Conservation (phyloP, 2,329 filamentous ascomycete genomes). For the Hirsutella thompsonii region DNA sequence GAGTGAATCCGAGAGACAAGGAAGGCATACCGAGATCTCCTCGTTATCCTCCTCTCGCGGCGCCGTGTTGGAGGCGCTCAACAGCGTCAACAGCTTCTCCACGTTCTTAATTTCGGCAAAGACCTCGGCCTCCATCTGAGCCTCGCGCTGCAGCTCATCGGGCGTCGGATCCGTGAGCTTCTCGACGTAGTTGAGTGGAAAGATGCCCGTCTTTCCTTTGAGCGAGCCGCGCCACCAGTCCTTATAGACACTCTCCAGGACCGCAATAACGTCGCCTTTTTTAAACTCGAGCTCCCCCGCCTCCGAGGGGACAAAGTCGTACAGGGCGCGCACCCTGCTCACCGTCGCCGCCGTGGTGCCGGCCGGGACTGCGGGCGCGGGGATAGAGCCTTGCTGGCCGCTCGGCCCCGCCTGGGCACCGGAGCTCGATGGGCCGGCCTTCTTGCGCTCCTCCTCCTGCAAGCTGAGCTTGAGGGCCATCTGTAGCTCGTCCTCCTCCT, state of each 20-base stretch:
- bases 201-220: slow-evolving; percentile 90
- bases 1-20: too few species aligned
- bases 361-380: slow-evolving; percentile 48
- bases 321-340: slow-evolving; percentile 83
- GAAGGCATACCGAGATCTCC: slow-evolving; percentile 64
- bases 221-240: slow-evolving; percentile 99
- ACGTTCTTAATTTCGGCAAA: slow-evolving; percentile 54
- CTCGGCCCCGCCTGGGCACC: slow-evolving; percentile 19
- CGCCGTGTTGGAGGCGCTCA: slow-evolving; percentile 76
- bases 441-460: slow-evolving; percentile 66
- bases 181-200: slow-evolving; percentile 97
- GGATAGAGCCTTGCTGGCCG: slow-evolving; percentile 26
- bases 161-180: slow-evolving; percentile 90
- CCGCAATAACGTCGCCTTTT: slow-evolving; percentile 93
- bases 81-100: slow-evolving; percentile 64
- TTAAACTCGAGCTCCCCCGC: slow-evolving; percentile 90
- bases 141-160: slow-evolving; percentile 88
- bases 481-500: slow-evolving; percentile 94
- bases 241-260: slow-evolving; percentile 95
- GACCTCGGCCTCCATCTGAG: slow-evolving; percentile 76
- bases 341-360: slow-evolving; percentile 95
- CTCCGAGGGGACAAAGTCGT: slow-evolving; percentile 90
- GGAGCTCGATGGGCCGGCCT: slow-evolving; percentile 24
- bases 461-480: slow-evolving; percentile 89
- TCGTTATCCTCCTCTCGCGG: slow-evolving; percentile 86